Conservation (phyloP, 306 rosid genomes). For the Vachellia collinsii region DNA sequence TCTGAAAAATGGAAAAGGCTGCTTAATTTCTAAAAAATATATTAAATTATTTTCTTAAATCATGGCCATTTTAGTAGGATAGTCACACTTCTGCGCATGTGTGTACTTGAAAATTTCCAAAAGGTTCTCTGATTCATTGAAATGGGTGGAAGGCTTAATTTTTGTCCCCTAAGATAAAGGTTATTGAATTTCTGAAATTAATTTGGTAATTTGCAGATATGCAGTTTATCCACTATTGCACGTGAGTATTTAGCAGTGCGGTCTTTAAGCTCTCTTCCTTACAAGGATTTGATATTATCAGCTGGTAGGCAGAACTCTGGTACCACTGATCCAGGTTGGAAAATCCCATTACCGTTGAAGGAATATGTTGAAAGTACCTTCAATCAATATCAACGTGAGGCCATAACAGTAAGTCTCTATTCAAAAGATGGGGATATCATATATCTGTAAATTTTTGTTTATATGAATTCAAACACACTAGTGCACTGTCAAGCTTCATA, state of each 20-base stretch:
- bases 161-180: constrained; percentile 20
- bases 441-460: neutral
- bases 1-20: no score
- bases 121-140: constrained; percentile 12
- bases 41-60: no score
- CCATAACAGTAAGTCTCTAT: constrained; percentile 66
- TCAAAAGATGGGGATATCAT: neutral
- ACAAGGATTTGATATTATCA: constrained; percentile 77
- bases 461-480: neutral
- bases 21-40: no score
- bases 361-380: constrained; percentile 69
- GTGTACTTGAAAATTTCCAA: neutral
- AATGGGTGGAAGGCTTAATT: neutral
- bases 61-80: no score
- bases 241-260: constrained; percentile 81
- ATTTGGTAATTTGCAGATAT: constrained; percentile 56
- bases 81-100: neutral
- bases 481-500: neutral
- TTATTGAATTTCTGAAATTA: constrained; percentile 23
- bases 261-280: constrained; percentile 69
- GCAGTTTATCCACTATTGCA: constrained; percentile 89
- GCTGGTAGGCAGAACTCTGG: constrained; percentile 53
- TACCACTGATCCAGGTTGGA: constrained; percentile 65
- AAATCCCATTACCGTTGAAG: constrained; percentile 69
- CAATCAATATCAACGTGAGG: constrained; percentile 80